Evolutionary conservation across 2,329 filamentous ascomycete species (phyloP).

Genomic region (Scorias spongiosa): DNA sequence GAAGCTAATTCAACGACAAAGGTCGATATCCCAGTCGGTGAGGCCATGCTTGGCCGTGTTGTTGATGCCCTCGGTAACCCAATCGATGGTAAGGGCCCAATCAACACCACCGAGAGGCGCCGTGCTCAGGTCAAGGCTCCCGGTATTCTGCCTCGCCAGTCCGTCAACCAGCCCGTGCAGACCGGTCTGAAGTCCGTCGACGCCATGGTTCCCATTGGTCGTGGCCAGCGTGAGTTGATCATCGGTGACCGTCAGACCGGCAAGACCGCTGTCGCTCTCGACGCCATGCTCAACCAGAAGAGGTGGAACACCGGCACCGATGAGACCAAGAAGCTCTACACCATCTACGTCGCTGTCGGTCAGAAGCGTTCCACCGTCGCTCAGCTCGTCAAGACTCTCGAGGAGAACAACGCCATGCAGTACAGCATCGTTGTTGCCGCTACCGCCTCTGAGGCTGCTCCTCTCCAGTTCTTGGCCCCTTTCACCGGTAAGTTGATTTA

Average conservation of each 20-base stretch:
- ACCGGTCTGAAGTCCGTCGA: constrained; percentile 99
- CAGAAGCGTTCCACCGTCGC: constrained; percentile 99
- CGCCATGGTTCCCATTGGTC: constrained; percentile 98
- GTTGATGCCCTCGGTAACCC: constrained; percentile 97
- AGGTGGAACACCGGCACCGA: constrained; percentile 80
- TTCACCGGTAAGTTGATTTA: constrained; percentile 53
- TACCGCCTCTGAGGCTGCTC: constrained; percentile 91
- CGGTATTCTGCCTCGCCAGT: constrained; percentile 90
- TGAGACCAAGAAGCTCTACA: constrained; percentile 98
- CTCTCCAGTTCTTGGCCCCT: constrained; percentile 84
- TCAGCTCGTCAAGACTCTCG: constrained; percentile 97
- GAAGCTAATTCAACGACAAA: constrained; percentile 22
- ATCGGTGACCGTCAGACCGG: constrained; percentile 99
- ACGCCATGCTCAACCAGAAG: constrained; percentile 98
- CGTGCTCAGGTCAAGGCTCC: constrained; percentile 99
- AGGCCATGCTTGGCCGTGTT: constrained; percentile 90
- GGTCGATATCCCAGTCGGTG: constrained; percentile 93
- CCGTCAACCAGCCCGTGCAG: constrained; percentile 97
- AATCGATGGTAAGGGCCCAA: constrained; percentile 96
- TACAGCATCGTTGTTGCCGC: constrained; percentile 89
- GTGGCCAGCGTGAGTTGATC: constrained; percentile 99
- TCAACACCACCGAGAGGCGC: constrained; percentile 80
- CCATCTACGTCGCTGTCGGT: constrained; percentile 95
- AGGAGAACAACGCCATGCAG: constrained; percentile 99
- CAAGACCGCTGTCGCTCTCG: constrained; percentile 97